A percentile compares a stretch with the other conserved stretches of the same genome.
These are phyloP conservation scores for Chromera velia DNA, from an alignment of 73 alveolate species.

Conservation along the genomic window DNA sequence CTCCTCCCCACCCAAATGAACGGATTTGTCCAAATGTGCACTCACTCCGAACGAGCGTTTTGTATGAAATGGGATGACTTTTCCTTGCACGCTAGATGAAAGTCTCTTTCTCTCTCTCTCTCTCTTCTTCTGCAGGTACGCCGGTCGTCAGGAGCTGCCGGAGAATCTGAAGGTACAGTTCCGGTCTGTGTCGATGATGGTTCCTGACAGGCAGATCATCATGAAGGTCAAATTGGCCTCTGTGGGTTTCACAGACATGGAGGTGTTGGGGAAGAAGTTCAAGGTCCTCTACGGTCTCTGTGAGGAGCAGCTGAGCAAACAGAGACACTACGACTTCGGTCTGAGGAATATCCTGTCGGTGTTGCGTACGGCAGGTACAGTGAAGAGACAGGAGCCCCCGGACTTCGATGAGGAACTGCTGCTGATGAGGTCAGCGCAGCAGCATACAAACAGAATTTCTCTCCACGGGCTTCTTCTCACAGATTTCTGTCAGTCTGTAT, in stretches of 20 bases:
- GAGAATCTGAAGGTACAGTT: constrained; percentile 96
- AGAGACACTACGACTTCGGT: constrained; percentile 62
- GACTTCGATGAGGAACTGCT: constrained; percentile 30
- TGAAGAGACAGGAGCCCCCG: constrained; percentile 42
- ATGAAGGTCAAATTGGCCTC: constrained; percentile 99
- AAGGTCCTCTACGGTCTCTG: constrained; percentile 96
- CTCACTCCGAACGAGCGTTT: too few relatives aligned
- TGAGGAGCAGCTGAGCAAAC: constrained; percentile 97
- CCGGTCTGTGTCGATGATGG: constrained; percentile 99
- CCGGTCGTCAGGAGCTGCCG: constrained; percentile 69
- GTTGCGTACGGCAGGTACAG: constrained; percentile 39
- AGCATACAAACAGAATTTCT: not conserved
- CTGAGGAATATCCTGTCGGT: constrained; percentile 39
- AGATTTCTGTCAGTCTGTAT: too few relatives aligned
- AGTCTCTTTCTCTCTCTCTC: too few relatives aligned
- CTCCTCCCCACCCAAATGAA: too few relatives aligned
- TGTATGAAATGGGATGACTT: too few relatives aligned
- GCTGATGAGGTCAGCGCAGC: not conserved
- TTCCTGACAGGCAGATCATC: constrained; percentile 97
- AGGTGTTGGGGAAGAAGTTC: constrained; percentile 95
- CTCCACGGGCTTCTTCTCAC: too few relatives aligned
- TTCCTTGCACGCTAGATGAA: too few relatives aligned
- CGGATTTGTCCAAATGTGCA: too few relatives aligned
- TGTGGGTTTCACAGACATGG: constrained; percentile 89
- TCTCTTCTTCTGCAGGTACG: too few relatives aligned